Conservation (phyloP, 768 basidiomycete species). For the Boletus coccyginus region DNA sequence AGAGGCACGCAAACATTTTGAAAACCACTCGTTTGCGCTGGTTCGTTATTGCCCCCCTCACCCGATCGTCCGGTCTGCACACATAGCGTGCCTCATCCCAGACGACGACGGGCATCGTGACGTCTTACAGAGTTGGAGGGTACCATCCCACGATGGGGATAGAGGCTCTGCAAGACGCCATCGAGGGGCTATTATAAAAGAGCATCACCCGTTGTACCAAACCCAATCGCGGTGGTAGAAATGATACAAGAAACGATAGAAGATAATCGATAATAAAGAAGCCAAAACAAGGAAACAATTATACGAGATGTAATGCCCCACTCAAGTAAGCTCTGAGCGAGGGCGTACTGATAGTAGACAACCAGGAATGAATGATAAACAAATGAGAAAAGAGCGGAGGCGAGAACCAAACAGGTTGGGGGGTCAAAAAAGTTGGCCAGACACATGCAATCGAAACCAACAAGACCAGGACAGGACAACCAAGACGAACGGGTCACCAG, state of each 20-base stretch:
- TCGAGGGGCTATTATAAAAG: conserved; percentile 1
- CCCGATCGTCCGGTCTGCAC: conserved; percentile 8
- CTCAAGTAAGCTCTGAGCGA: neutral
- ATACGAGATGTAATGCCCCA: conserved; percentile 8
- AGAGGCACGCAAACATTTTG: neutral
- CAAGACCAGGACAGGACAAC: neutral
- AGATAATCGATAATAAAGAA: conserved; percentile 6
- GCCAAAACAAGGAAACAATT: conserved; percentile 3
- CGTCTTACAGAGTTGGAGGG: conserved; percentile 11
- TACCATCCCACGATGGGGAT: neutral
- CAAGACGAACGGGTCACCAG: conserved; percentile 1
- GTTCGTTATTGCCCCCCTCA: conserved; percentile 22
- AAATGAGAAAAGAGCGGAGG: neutral
- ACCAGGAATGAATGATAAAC: neutral
- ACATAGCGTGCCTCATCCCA: conserved; percentile 17
- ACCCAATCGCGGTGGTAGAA: neutral
- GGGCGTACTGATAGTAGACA: neutral
- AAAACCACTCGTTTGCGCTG: conserved; percentile 51
- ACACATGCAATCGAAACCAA: conserved; percentile 1
- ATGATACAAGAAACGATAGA: neutral
- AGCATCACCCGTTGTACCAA: neutral
- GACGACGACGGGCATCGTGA: neutral
- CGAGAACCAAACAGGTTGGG: neutral
- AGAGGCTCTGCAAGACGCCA: conserved; percentile 8
- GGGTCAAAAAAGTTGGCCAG: neutral